Conservation (phyloP, 371 early-diverging fungal species). For the Chytridiales sp. region DNA sequence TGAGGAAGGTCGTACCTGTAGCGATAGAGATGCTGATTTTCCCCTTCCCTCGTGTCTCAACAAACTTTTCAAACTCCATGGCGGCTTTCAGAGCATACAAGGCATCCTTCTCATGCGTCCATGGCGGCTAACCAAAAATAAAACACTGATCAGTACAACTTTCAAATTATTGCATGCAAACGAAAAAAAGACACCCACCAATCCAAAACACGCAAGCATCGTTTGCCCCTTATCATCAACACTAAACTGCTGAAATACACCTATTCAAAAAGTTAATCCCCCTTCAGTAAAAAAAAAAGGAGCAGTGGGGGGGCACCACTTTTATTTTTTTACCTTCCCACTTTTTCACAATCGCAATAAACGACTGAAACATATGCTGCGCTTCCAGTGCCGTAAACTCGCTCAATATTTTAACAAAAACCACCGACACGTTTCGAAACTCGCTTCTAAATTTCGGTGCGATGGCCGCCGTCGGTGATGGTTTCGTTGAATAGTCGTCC, state of each 20-base stretch:
- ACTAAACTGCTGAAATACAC: slow-evolving; percentile 6
- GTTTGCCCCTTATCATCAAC: slow-evolving; percentile 4
- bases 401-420: slow-evolving; percentile 18
- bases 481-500: too few relatives aligned
- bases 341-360: background rate
- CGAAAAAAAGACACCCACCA: background rate
- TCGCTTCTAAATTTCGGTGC: too few relatives aligned
- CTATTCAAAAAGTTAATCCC: background rate
- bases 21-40: slow-evolving; percentile 2
- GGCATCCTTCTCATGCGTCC: background rate
- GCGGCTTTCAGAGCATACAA: background rate
- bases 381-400: too few relatives aligned
- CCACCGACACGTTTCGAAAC: slow-evolving; percentile 7
- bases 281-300: background rate
- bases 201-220: slow-evolving; percentile 3
- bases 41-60: background rate
- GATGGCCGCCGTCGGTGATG: too few relatives aligned
- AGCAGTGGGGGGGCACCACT: too few relatives aligned
- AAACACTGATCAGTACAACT: too few relatives aligned
- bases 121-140: slow-evolving; percentile 1
- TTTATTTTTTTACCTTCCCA: too few relatives aligned
- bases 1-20: too few relatives aligned
- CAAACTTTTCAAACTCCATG: background rate
- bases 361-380: slow-evolving; percentile 1
- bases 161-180: background rate